These are phyloP conservation scores for Ophiostoma angusticollis DNA, from an alignment of 2,329 filamentous ascomycete species.

Conservation along the genomic window DNA sequence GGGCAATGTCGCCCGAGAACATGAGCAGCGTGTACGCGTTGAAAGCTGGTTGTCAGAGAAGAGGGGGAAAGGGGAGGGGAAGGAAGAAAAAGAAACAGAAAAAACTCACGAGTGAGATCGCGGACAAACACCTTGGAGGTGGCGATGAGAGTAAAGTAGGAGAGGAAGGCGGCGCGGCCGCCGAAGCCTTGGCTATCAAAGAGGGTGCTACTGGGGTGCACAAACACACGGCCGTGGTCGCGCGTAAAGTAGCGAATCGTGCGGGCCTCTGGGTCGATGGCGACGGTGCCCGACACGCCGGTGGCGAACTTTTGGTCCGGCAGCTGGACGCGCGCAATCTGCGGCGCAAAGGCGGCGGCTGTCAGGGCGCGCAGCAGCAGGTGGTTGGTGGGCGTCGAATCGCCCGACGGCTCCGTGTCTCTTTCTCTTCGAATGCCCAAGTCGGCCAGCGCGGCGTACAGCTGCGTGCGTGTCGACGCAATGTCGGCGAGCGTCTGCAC, in stretches of 20 bases:
- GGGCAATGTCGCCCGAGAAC: constrained; percentile 73
- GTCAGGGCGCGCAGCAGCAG: constrained; percentile 56
- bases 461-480: constrained; percentile 71
- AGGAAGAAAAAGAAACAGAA: constrained; percentile 32
- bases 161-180: constrained; percentile 62
- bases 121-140: constrained; percentile 87
- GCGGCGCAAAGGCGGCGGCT: constrained; percentile 65
- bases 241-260: constrained; percentile 89
- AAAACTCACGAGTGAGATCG: constrained; percentile 68
- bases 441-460: constrained; percentile 73
- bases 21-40: constrained; percentile 80
- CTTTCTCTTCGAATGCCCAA: constrained; percentile 64
- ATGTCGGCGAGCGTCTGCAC: constrained; percentile 80
- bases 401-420: constrained; percentile 22
- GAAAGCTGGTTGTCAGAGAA: constrained; percentile 47
- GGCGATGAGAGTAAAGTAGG: constrained; percentile 84
- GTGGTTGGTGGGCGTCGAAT: constrained; percentile 13
- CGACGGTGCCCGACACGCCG: constrained; percentile 77
- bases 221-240: constrained; percentile 76
- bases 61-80: neutral
- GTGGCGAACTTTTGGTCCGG: constrained; percentile 92
- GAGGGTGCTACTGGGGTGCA: constrained; percentile 78
- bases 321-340: constrained; percentile 83
- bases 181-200: constrained; percentile 74
- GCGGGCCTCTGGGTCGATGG: constrained; percentile 80